Evolutionary conservation across 345 rosid species (phyloP).

Genomic region (Draba incana): DNA sequence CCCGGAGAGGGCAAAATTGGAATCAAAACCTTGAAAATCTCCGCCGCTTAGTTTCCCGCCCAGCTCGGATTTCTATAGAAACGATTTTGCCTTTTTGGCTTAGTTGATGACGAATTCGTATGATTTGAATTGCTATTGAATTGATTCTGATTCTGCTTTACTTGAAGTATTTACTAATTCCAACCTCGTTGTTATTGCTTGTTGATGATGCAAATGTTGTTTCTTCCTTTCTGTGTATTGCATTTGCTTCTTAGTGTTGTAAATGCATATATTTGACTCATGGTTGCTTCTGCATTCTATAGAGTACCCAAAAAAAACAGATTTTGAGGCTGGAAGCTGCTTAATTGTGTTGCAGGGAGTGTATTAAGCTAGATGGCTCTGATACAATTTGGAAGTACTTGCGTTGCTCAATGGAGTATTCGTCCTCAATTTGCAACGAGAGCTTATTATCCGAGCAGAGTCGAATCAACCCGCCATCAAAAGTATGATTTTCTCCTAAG

Average conservation of each 20-base stretch:
- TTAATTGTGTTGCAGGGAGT: constrained; percentile 33
- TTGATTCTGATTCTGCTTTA: neutral
- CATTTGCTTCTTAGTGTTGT: too few species aligned
- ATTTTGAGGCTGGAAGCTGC: neutral
- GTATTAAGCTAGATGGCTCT: constrained; percentile 60
- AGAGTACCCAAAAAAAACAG: neutral
- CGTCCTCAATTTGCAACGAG: constrained; percentile 54
- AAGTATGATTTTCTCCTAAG: constrained; percentile 40
- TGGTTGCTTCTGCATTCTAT: neutral
- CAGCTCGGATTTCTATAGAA: neutral
- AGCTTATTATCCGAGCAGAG: constrained; percentile 47
- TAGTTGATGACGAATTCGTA: constrained; percentile 2
- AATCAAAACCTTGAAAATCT: neutral
- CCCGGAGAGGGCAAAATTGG: neutral
- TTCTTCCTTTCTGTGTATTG: too few species aligned
- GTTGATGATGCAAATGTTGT: too few species aligned
- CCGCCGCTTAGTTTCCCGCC: neutral
- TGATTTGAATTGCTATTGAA: neutral
- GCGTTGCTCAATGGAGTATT: constrained; percentile 75
- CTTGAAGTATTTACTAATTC: neutral
- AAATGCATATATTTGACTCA: too few species aligned
- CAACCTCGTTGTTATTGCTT: neutral
- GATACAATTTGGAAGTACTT: constrained; percentile 71
- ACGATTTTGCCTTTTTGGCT: neutral
- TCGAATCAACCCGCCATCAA: constrained; percentile 36